Conservation (phyloP, 768 basidiomycete species). For the Mycena indigotica region DNA sequence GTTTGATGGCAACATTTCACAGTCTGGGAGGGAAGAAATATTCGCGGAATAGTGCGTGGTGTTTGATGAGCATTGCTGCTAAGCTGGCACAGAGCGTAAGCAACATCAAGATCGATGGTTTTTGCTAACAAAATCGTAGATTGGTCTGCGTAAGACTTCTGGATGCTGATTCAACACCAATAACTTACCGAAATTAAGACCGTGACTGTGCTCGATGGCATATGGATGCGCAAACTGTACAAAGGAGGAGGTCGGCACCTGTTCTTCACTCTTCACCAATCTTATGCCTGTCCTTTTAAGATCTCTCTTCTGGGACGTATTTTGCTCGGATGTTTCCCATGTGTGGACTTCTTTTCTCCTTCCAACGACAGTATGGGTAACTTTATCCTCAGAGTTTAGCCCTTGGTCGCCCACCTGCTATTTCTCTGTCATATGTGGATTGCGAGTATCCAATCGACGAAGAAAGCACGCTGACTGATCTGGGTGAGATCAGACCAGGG, state of each 20-base stretch:
- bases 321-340: constrained; percentile 39
- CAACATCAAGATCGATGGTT: too few relatives aligned
- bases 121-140: too few relatives aligned
- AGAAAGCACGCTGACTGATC: constrained; percentile 45
- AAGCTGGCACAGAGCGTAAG: constrained; percentile 60
- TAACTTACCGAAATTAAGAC: constrained; percentile 27
- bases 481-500: constrained; percentile 49
- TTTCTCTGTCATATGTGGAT: constrained; percentile 41
- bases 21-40: constrained; percentile 54
- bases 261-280: not conserved
- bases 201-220: constrained; percentile 45
- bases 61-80: constrained; percentile 55
- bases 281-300: too few relatives aligned
- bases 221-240: constrained; percentile 40
- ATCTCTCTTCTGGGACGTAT: constrained; percentile 44
- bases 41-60: constrained; percentile 52
- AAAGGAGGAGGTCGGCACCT: constrained; percentile 27
- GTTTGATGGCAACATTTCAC: constrained; percentile 60
- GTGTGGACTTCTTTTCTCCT: constrained; percentile 25
- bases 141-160: constrained; percentile 44
- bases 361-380: not conserved
- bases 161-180: not conserved
- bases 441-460: constrained; percentile 57
- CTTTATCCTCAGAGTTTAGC: constrained; percentile 33
- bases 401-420: constrained; percentile 43